Conservation (phyloP, 768 basidiomycete genomes). For the Suillus fuscotomentosus region DNA sequence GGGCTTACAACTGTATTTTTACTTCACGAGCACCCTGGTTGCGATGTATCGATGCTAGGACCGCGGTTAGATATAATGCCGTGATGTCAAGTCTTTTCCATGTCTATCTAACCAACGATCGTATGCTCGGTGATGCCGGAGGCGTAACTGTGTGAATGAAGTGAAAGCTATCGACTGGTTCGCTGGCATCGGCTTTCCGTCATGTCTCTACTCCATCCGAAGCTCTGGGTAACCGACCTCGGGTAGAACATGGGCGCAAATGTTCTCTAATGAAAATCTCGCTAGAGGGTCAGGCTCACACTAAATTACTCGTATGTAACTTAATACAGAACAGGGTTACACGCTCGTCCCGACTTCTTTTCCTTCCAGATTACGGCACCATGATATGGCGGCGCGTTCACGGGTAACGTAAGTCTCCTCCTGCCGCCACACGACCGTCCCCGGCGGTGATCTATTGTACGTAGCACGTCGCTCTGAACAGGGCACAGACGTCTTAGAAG, state of each 20-base stretch:
- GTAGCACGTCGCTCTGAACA: neutral
- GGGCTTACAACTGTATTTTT: neutral
- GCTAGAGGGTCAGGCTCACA: neutral
- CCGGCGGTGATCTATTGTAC: constrained; percentile 3
- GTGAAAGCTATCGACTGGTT: neutral
- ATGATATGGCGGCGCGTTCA: neutral
- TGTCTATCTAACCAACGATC: neutral
- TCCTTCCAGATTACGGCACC: neutral
- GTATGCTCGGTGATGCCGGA: constrained; percentile 4
- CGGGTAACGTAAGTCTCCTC: neutral
- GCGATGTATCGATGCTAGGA: neutral
- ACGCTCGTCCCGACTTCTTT: neutral
- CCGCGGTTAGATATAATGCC: neutral
- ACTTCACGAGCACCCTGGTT: neutral
- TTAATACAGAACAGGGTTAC: neutral
- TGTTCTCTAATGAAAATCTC: neutral
- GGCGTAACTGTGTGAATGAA: neutral
- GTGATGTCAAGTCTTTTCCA: neutral
- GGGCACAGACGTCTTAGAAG: neutral
- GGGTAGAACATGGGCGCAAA: neutral
- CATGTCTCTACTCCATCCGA: too few relatives aligned
- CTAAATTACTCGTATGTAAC: neutral
- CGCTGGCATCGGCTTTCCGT: neutral
- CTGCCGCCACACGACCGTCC: neutral
- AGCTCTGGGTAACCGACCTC: neutral